Conservation (phyloP, 2,329 filamentous ascomycete genomes). For the Aspergillus pseudoterreus region DNA sequence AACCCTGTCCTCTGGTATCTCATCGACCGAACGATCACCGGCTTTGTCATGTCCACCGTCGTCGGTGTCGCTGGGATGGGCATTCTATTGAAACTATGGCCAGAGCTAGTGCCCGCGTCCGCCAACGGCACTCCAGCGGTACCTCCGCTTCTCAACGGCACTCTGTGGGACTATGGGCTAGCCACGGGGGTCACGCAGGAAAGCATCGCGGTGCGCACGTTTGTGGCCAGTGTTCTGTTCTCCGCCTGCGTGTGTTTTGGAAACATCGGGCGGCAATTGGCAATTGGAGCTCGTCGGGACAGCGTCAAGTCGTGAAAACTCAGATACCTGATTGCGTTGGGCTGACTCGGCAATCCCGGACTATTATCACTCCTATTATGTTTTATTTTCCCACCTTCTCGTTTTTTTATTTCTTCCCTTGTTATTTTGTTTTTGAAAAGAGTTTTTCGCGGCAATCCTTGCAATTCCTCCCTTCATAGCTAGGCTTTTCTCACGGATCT, state of each 20-base stretch:
- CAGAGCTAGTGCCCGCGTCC: slow-evolving; percentile 71
- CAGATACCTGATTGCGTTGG: background rate
- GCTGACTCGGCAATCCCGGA: background rate
- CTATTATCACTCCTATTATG: background rate
- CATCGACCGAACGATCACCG: slow-evolving; percentile 82
- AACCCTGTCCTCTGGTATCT: slow-evolving; percentile 96
- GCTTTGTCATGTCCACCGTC: slow-evolving; percentile 72
- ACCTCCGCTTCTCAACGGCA: slow-evolving; percentile 23
- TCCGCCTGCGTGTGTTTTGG: slow-evolving; percentile 95
- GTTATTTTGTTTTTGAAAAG: background rate
- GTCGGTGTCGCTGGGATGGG: slow-evolving; percentile 73
- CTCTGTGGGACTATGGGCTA: slow-evolving; percentile 28
- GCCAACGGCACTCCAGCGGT: slow-evolving; percentile 40
- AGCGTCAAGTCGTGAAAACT: slow-evolving; percentile 15
- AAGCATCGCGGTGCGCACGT: slow-evolving; percentile 66
- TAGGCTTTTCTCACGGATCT: no score
- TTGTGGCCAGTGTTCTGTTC: slow-evolving; percentile 90
- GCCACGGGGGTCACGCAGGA: slow-evolving; percentile 43
- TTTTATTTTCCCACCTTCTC: background rate
- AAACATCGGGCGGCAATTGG: slow-evolving; percentile 81
- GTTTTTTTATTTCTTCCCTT: background rate
- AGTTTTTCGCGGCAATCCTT: background rate
- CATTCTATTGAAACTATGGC: slow-evolving; percentile 69
- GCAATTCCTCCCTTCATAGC: background rate
- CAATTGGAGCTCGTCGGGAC: slow-evolving; percentile 42